Conservation (phyloP, 768 basidiomycete species). For the Crucibulum laeve region DNA sequence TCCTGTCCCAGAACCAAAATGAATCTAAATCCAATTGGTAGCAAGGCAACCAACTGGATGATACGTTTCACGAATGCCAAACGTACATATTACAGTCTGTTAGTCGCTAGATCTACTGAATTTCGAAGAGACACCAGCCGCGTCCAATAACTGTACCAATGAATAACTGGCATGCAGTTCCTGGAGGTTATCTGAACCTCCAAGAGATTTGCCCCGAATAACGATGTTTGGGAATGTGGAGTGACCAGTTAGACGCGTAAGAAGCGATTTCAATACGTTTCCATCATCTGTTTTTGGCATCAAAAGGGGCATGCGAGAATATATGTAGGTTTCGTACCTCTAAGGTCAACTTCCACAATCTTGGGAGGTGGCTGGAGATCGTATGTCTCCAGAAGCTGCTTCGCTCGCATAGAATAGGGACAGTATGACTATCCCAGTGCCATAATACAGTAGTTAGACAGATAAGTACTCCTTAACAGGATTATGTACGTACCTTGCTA, state of each 20-base stretch:
- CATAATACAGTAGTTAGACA: conserved; percentile 18
- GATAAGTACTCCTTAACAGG: conserved; percentile 22
- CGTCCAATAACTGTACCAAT: not conserved
- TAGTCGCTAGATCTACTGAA: no score
- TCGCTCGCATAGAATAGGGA: conserved; percentile 55
- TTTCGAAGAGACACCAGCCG: not conserved
- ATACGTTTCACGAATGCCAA: not conserved
- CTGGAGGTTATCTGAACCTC: conserved; percentile 61
- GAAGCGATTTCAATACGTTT: conserved; percentile 56
- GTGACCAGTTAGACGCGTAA: conserved; percentile 61
- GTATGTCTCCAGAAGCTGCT: conserved; percentile 57
- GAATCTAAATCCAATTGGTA: no score
- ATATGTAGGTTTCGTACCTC: conserved; percentile 35
- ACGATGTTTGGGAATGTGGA: conserved; percentile 77
- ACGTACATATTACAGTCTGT: not conserved
- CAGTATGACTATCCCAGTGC: not conserved
- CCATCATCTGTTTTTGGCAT: conserved; percentile 54
- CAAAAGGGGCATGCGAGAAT: conserved; percentile 1
- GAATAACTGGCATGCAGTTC: conserved; percentile 40
- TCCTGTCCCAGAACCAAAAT: no score
- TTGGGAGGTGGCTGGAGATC: conserved; percentile 60
- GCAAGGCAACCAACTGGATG: no score
- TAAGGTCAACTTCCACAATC: conserved; percentile 71
- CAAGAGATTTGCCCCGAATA: conserved; percentile 56
- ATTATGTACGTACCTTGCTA: conserved; percentile 61